These are phyloP conservation scores for Salix caprea DNA, from an alignment of 345 rosid genomes.

Conservation along the genomic window DNA sequence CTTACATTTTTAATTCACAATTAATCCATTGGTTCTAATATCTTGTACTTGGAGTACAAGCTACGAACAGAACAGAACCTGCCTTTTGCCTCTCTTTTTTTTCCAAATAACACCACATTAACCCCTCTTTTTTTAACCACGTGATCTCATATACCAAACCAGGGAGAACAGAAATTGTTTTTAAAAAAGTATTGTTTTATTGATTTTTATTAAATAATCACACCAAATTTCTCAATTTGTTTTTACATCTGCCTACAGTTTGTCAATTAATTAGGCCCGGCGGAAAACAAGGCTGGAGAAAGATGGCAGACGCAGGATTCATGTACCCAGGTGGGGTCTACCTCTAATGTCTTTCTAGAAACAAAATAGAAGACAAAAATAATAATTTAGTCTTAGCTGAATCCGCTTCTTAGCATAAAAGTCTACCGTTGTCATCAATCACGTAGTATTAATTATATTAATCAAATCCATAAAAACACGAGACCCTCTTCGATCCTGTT, in stretches of 20 bases:
- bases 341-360: background rate
- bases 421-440: background rate
- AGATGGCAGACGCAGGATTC: background rate
- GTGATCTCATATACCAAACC: background rate
- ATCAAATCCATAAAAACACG: background rate
- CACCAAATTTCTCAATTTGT: background rate
- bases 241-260: background rate
- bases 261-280: background rate
- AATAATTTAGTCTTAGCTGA: background rate
- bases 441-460: background rate
- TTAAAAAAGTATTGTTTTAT: too few relatives aligned
- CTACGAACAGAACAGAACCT: background rate
- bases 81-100: background rate
- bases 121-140: background rate
- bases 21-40: background rate
- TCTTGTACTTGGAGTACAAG: background rate
- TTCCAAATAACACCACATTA: background rate
- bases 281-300: background rate
- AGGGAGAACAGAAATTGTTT: too few relatives aligned
- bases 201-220: background rate
- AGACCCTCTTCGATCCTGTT: background rate
- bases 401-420: background rate
- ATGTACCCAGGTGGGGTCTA: background rate
- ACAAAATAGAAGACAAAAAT: background rate
- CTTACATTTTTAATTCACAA: too few relatives aligned